phyloP scores from a whole-genome alignment of 2,329 filamentous ascomycete genomes.

The Penicillium sp. region DNA sequence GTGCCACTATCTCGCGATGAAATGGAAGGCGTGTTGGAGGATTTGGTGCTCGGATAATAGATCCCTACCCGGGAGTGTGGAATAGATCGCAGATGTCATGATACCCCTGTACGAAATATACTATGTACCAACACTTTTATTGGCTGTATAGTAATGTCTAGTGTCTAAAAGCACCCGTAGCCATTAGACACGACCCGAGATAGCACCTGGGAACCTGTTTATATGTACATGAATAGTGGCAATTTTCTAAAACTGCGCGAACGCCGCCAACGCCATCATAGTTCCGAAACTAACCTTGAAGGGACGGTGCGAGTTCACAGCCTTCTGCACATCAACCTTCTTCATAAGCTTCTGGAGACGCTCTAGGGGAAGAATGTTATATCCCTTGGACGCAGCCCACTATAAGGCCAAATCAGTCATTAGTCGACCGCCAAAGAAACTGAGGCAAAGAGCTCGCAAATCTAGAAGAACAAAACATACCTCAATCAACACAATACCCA shows the following conservation, averaged over 20 bases:
- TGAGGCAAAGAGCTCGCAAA: background rate
- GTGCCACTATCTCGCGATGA: conserved; percentile 87
- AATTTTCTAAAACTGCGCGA: conserved; percentile 40
- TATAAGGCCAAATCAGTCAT: conserved; percentile 14
- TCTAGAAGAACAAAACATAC: conserved; percentile 27
- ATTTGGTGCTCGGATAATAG: conserved; percentile 52
- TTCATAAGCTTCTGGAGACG: conserved; percentile 45
- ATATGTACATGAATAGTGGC: background rate
- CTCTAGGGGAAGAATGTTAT: conserved; percentile 45
- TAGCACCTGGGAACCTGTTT: background rate
- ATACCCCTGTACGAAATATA: conserved; percentile 33
- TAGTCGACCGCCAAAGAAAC: background rate
- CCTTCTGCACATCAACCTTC: conserved; percentile 39
- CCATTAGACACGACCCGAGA: background rate
- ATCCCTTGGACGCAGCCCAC: conserved; percentile 50
- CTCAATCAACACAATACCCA: conserved; percentile 47
- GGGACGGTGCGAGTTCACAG: conserved; percentile 41
- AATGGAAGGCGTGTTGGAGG: conserved; percentile 83
- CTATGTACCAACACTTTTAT: conserved; percentile 11
- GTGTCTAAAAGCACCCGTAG: background rate
- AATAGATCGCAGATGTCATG: conserved; percentile 28
- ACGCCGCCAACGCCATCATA: conserved; percentile 48
- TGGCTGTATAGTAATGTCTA: background rate
- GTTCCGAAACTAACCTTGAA: conserved; percentile 50
- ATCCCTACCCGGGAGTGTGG: conserved; percentile 2